Conservation (phyloP, 805 yeast species). For the Cyberlindnera xylosilytica region DNA sequence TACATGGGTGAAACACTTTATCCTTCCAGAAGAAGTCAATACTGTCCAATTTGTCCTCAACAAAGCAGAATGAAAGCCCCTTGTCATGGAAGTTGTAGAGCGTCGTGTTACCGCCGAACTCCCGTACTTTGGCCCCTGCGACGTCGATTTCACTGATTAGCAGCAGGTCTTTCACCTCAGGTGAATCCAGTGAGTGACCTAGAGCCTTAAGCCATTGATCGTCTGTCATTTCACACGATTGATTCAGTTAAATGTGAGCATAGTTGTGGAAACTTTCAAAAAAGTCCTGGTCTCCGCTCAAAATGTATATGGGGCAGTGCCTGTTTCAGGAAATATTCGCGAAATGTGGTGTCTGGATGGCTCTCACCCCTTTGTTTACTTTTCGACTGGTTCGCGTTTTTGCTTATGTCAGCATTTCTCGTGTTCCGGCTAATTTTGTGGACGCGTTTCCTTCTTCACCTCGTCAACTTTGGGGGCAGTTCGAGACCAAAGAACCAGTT, state of each 20-base stretch:
- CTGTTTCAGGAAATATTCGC: no score
- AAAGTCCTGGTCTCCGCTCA: no score
- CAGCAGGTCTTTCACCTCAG: no score
- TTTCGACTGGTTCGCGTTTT: neutral
- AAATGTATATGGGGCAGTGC: no score
- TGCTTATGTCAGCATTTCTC: slow-evolving; percentile 1
- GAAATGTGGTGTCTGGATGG: slow-evolving; percentile 6
- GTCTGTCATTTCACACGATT: no score
- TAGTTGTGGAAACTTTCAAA: no score
- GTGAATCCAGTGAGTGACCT: no score
- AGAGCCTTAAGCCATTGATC: no score
- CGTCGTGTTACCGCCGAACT: slow-evolving; percentile 1
- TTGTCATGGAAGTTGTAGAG: slow-evolving; percentile 22
- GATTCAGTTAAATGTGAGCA: no score
- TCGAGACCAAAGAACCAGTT: neutral
- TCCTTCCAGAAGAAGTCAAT: slow-evolving; percentile 33
- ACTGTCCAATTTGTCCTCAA: slow-evolving; percentile 27
- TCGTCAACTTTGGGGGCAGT: neutral
- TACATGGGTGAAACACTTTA: slow-evolving; percentile 18
- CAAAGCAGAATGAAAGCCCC: slow-evolving; percentile 25
- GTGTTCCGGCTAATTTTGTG: slow-evolving; percentile 4
- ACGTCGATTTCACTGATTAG: neutral
- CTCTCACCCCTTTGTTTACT: slow-evolving; percentile 1
- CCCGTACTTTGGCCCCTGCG: neutral
- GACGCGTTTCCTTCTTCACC: slow-evolving; percentile 6